Base-by-base conservation (phyloP, 2,329 filamentous ascomycete species). In the Fusarium domesticum region DNA sequence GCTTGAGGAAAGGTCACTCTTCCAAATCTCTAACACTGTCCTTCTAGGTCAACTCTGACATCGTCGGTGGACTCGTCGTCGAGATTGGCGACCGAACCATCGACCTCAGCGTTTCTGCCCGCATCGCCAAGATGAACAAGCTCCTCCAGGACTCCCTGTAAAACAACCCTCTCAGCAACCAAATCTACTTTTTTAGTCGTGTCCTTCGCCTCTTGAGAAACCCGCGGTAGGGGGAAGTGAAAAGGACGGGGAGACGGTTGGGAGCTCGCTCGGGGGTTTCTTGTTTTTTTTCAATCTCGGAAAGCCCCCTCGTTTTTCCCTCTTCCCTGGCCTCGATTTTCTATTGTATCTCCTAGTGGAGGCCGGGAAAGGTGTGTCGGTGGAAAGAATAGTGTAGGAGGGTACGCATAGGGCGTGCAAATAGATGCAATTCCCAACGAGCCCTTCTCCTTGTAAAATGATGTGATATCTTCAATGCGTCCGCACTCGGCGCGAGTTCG, bases 111-210 rank as follows among this genome's bases (percentile, higher is more conserved):
- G 91, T 98, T 65, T 92, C 92, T 38, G 79, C 87, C 70, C 95
- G 92, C 81, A 86, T 98, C 73, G 81, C 88, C 70, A 95, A 90
- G 84, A 89, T 98, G 83, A 98, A 98, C 89, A 98, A 97, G 86
- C 85, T 96, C 70, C 87, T 98, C 68, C 91, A 81, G 62, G 93
- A 98, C 75, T 81, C 86, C 72, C 79, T 98, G 87, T 98, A 96
- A 88, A 90, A 54, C 42, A 46, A 53, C 41, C 45, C 43, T 37
- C 30, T 43, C 54, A 57, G 46, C 56, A 51, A 53, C 60, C 42
- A 45, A 47, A 45, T 49, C 45, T 52, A 53, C 23, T 28, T 28
- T 28, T 55, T 58, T 60, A 57, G 54, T 61, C 17, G 42, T 18
- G 37, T 56, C 50, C 40, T 60, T 58, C 47, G 45, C 53, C 47